These are phyloP conservation scores for Penicillium fuscoglaucum DNA, from an alignment of 2,329 filamentous ascomycete species.

Conservation along the genomic window DNA sequence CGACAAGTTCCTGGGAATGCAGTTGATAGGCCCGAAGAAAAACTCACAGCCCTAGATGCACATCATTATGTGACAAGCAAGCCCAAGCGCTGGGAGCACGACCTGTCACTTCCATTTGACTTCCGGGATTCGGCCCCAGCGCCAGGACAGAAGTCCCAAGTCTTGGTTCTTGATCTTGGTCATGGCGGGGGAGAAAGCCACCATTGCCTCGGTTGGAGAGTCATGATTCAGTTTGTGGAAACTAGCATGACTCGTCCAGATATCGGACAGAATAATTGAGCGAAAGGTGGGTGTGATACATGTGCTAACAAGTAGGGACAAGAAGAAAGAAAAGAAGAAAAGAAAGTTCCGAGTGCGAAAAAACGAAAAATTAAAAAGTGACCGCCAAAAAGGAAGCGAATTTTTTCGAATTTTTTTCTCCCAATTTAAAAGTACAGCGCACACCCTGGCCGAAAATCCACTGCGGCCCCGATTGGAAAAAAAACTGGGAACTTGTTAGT, in stretches of 20 bases:
- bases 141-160: constrained; percentile 5
- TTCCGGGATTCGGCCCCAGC: constrained; percentile 6
- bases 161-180: not conserved
- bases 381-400: constrained; percentile 12
- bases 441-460: constrained; percentile 9
- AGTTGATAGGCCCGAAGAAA: constrained; percentile 8
- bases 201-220: not conserved
- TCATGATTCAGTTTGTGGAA: not conserved
- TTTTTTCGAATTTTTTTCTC: constrained; percentile 3
- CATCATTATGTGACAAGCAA: constrained; percentile 13
- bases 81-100: constrained; percentile 1
- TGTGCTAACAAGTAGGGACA: constrained; percentile 5
- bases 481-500: constrained; percentile 7
- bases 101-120: constrained; percentile 14
- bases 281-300: not conserved
- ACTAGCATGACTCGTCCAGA: not conserved
- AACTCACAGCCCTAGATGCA: constrained; percentile 4
- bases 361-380: constrained; percentile 6
- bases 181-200: constrained; percentile 6
- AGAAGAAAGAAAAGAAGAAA: constrained; percentile 10
- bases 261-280: not conserved
- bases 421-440: constrained; percentile 11
- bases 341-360: constrained; percentile 13
- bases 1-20: constrained; percentile 5
- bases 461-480: constrained; percentile 5